These are phyloP conservation scores for Penicillium cataractarum DNA, from an alignment of 495 filamentous ascomycete species.

Conservation along the genomic window DNA sequence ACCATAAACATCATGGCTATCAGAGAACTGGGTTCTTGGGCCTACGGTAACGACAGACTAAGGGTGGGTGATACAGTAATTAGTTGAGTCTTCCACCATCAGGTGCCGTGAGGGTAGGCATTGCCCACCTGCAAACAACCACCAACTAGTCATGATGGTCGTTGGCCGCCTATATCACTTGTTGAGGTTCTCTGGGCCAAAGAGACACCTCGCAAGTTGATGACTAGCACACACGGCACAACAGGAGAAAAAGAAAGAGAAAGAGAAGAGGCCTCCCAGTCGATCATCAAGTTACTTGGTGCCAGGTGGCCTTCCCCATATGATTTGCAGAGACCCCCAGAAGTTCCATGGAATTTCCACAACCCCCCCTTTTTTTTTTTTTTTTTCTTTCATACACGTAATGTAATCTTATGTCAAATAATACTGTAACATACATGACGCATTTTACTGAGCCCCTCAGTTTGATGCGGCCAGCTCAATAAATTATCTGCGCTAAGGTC, in stretches of 20 bases:
- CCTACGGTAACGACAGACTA: constrained; percentile 18
- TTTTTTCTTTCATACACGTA: background rate
- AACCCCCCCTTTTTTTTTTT: too few species aligned
- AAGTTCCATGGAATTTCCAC: too few species aligned
- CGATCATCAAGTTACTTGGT: constrained; percentile 13
- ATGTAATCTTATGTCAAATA: background rate
- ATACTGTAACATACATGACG: background rate
- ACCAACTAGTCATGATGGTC: constrained; percentile 11
- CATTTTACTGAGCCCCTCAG: background rate
- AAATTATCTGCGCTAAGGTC: constrained; percentile 3
- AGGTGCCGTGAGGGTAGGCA: constrained; percentile 6
- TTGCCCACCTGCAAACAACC: constrained; percentile 18
- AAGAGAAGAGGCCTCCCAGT: constrained; percentile 10
- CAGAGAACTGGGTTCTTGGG: constrained; percentile 10
- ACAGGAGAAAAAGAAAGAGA: constrained; percentile 10
- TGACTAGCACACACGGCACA: constrained; percentile 14
- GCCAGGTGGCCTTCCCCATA: constrained; percentile 8
- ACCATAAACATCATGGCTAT: constrained; percentile 24
- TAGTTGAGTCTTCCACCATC: constrained; percentile 21
- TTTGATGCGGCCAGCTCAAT: background rate
- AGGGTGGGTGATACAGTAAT: constrained; percentile 17
- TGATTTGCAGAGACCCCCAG: background rate
- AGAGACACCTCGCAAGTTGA: constrained; percentile 17
- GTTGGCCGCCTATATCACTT: constrained; percentile 16
- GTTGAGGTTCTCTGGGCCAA: constrained; percentile 20